Evolutionary conservation across 2,329 filamentous ascomycete genomes (phyloP).

Genomic region (Gnomoniopsis sp.): DNA sequence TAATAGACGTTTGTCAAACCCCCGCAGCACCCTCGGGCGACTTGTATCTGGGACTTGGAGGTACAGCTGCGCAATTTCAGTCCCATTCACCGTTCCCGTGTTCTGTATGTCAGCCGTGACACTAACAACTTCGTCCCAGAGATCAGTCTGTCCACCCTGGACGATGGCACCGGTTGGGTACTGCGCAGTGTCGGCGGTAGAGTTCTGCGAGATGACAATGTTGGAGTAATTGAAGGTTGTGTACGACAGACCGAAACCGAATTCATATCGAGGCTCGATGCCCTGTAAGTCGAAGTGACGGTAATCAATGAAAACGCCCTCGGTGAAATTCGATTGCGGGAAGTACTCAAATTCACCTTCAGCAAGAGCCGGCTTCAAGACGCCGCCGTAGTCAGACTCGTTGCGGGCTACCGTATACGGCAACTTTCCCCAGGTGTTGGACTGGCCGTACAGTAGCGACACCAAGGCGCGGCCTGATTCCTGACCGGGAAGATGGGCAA

Average conservation of each 20-base stretch:
- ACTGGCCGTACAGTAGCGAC: conserved; percentile 54
- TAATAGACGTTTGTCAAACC: conserved; percentile 60
- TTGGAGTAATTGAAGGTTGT: conserved; percentile 48
- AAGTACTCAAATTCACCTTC: conserved; percentile 50
- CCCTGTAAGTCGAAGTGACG: conserved; percentile 48
- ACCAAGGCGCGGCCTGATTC: conserved; percentile 56
- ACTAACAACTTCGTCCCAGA: conserved; percentile 43
- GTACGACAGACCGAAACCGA: conserved; percentile 56
- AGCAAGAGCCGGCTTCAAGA: conserved; percentile 37
- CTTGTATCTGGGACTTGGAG: conserved; percentile 38
- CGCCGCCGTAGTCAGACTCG: conserved; percentile 50
- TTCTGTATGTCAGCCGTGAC: conserved; percentile 40
- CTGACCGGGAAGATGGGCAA: conserved; percentile 63
- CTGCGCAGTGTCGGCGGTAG: conserved; percentile 26
- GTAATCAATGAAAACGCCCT: conserved; percentile 53
- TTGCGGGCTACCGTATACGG: conserved; percentile 60
- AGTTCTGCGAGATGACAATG: conserved; percentile 33
- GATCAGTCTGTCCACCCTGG: conserved; percentile 42
- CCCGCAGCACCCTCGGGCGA: conserved; percentile 59
- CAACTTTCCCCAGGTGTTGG: conserved; percentile 54
- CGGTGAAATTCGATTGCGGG: conserved; percentile 48
- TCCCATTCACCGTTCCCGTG: conserved; percentile 37
- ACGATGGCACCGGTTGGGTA: conserved; percentile 37
- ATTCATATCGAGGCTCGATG: conserved; percentile 50
- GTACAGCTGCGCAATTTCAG: conserved; percentile 47